phyloP scores from a whole-genome alignment of 129 eudicot species.

The Arctium minus region DNA sequence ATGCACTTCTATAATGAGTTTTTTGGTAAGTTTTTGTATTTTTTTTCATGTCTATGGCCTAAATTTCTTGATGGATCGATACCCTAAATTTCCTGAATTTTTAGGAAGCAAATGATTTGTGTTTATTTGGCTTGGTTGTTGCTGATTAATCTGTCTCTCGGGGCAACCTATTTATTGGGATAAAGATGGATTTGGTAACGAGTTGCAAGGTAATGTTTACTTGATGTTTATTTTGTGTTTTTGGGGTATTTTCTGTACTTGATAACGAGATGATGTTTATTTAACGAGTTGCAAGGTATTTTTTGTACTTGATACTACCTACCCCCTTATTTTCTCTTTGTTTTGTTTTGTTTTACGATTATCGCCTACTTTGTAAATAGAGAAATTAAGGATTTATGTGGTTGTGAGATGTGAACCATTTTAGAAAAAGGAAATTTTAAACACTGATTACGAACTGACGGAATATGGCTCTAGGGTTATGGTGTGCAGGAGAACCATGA shows the following conservation, averaged over 20 bases:
- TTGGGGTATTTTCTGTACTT: not conserved
- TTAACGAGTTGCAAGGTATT: too few relatives aligned
- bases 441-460: not conserved
- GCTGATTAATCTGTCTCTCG: slow-evolving; percentile 1
- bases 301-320: not conserved
- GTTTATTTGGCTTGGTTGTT: slow-evolving; percentile 21
- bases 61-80: too few relatives aligned
- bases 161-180: not conserved
- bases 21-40: too few relatives aligned
- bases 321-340: not conserved
- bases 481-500: not conserved
- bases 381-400: not conserved
- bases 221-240: not conserved
- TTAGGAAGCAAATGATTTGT: slow-evolving; percentile 22
- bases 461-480: not conserved
- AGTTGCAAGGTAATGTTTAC: slow-evolving; percentile 66
- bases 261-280: too few relatives aligned
- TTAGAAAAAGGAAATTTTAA: slow-evolving; percentile 4
- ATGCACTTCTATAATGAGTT: too few relatives aligned
- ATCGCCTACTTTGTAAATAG: not conserved
- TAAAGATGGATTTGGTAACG: slow-evolving; percentile 70
- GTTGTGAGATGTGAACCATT: not conserved
- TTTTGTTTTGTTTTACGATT: not conserved
- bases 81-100: too few relatives aligned
- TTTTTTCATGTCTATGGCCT: too few relatives aligned